A percentile compares a stretch with the other conserved stretches of the same genome.
These are phyloP conservation scores for Chlamydomonas reinhardtii DNA, from an alignment of 163 green algal genomes.

Conservation along the genomic window DNA sequence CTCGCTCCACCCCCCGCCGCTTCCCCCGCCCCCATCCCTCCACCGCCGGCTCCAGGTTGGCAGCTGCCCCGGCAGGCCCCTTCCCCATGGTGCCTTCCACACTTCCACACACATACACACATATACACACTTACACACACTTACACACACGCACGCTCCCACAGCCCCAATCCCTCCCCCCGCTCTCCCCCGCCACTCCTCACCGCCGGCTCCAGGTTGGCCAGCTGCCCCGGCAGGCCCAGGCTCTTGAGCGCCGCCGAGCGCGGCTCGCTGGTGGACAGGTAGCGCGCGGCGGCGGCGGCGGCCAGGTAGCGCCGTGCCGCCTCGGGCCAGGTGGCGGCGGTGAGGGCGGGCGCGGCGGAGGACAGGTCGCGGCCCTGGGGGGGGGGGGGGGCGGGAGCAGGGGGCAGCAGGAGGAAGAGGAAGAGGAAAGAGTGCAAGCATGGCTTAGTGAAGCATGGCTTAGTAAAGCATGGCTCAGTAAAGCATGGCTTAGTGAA, in stretches of 20 bases:
- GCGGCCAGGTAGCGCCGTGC: conserved; percentile 61
- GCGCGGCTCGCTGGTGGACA: conserved; percentile 40
- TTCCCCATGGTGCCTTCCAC: too few relatives aligned
- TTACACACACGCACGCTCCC: too few relatives aligned
- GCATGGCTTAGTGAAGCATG: too few relatives aligned
- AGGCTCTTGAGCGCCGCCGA: conserved; percentile 33
- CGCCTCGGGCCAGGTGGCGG: conserved; percentile 67
- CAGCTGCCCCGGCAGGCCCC: too few relatives aligned
- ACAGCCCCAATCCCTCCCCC: not conserved
- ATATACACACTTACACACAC: too few relatives aligned
- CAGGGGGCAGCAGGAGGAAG: not conserved
- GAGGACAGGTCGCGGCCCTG: conserved; percentile 33
- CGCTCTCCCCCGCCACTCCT: not conserved
- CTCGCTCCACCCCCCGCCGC: too few relatives aligned
- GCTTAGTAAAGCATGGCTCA: too few relatives aligned
- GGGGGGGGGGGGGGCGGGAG: conserved; percentile 14
- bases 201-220: conserved; percentile 53
- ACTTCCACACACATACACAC: too few relatives aligned
- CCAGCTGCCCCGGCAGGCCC: conserved; percentile 54
- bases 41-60: too few relatives aligned
- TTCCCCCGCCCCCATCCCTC: too few relatives aligned
- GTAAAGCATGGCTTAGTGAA: too few relatives aligned
- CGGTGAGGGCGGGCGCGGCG: conserved; percentile 22
- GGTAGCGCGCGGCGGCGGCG: conserved; percentile 53
- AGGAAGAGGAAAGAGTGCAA: too few relatives aligned